A percentile compares a stretch with the other conserved stretches of the same genome.
Conservation (phyloP, 202 grass and related monocot genomes). For the Saccharum hybrid region DNA sequence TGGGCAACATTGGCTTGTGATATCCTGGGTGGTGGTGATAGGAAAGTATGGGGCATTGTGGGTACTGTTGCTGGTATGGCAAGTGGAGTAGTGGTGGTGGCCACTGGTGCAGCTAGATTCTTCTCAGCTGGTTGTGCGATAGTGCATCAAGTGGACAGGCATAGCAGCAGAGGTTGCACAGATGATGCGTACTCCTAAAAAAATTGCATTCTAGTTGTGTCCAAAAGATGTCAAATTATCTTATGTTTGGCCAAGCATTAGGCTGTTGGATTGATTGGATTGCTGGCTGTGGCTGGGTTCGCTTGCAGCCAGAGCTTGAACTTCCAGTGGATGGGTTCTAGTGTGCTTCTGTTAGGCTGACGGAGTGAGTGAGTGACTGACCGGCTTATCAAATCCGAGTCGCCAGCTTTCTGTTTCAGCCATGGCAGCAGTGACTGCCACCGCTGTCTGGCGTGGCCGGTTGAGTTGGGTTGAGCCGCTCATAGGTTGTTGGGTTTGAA, state of each 20-base stretch:
- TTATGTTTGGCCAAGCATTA: not conserved
- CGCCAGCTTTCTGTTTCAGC: not conserved
- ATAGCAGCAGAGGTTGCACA: not conserved
- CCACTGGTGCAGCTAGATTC: not conserved
- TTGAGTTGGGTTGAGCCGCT: not conserved
- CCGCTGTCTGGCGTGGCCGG: not conserved
- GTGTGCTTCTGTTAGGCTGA: not conserved
- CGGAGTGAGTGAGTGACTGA: not conserved
- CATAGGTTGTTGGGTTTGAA: not conserved
- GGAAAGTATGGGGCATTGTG: not conserved
- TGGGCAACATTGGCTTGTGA: not conserved
- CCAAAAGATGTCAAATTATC: not conserved
- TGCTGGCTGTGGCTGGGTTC: not conserved
- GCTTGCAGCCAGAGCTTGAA: not conserved
- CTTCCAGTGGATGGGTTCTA: not conserved
- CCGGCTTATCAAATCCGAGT: not conserved
- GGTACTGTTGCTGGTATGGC: not conserved
- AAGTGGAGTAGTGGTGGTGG: not conserved
- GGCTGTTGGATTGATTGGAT: not conserved
- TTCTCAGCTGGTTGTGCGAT: not conserved
- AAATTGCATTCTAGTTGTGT: not conserved
- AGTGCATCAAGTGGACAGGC: too few species aligned
- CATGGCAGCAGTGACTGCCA: not conserved
- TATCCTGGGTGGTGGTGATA: not conserved
- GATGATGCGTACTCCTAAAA: not conserved